Conservation (phyloP, 2,329 filamentous ascomycete species). For the Ilyonectria sp. region DNA sequence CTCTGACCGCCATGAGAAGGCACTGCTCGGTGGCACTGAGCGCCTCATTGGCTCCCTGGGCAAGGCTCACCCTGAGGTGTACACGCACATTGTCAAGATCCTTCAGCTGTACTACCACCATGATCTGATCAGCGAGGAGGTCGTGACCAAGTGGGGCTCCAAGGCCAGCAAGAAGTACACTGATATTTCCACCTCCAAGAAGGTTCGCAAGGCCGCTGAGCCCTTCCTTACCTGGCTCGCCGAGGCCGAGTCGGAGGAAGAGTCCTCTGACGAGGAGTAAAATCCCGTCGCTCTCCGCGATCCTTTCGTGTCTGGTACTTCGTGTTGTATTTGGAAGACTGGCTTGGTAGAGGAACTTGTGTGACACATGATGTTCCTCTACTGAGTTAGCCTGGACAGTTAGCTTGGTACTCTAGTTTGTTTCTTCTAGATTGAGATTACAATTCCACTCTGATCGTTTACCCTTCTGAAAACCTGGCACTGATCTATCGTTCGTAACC, state of each 20-base stretch:
- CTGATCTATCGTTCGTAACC: not conserved
- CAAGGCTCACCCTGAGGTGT: conserved; percentile 85
- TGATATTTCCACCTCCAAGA: conserved; percentile 89
- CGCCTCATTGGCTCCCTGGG: conserved; percentile 82
- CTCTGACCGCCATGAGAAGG: conserved; percentile 95
- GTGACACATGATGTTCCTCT: conserved; percentile 22
- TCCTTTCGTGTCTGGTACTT: conserved; percentile 14
- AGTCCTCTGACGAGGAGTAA: conserved; percentile 74
- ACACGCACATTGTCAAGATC: conserved; percentile 84
- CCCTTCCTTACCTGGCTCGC: conserved; percentile 96
- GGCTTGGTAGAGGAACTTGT: conserved; percentile 10
- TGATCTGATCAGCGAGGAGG: conserved; percentile 90
- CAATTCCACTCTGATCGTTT: conserved; percentile 36
- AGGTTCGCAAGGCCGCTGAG: conserved; percentile 94
- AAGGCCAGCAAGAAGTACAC: conserved; percentile 99
- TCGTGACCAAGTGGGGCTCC: conserved; percentile 90
- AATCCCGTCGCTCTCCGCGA: conserved; percentile 19
- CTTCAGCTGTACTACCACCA: conserved; percentile 92
- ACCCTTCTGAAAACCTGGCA: not conserved
- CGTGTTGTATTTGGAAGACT: conserved; percentile 19
- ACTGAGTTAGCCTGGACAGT: conserved; percentile 19
- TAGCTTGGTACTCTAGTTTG: conserved; percentile 29
- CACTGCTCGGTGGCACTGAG: conserved; percentile 94
- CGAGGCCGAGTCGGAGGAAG: conserved; percentile 77
- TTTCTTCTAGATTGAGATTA: conserved; percentile 37